phyloP scores from a whole-genome alignment of 805 yeast genomes.

The Wickerhamiella hasegawae region DNA sequence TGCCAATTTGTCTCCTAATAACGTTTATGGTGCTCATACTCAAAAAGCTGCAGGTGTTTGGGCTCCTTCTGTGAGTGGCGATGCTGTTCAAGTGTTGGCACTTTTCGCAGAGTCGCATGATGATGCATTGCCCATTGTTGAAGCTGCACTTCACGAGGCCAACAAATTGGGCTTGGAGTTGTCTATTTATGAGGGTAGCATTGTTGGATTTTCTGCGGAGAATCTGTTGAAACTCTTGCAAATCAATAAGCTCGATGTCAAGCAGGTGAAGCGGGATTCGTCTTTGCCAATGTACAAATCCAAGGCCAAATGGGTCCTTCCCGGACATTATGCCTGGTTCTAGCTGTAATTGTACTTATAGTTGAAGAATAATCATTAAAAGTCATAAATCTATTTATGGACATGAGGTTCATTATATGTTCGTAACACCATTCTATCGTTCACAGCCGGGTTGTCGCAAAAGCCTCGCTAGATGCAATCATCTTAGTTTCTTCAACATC shows the following conservation, averaged over 20 bases:
- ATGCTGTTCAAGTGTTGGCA: neutral
- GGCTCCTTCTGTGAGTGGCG: neutral
- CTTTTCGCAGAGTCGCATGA: neutral
- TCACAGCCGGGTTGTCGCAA: too few species aligned
- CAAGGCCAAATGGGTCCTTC: constrained; percentile 1
- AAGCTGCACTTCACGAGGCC: neutral
- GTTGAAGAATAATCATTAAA: too few species aligned
- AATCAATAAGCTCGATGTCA: neutral
- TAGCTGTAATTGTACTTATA: too few species aligned
- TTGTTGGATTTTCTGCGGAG: neutral
- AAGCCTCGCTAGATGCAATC: too few species aligned
- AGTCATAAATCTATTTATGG: too few species aligned
- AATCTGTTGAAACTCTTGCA: neutral
- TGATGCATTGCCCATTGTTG: neutral
- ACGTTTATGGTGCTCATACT: constrained; percentile 1
- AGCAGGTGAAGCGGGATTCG: neutral
- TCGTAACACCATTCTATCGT: too few species aligned
- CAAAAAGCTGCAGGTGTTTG: constrained; percentile 1
- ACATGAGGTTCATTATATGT: too few species aligned
- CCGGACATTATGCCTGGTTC: constrained; percentile 4
- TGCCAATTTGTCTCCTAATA: neutral
- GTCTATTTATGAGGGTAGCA: neutral
- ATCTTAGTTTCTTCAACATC: too few species aligned
- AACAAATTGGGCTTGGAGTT: too few species aligned
- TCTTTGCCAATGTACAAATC: constrained; percentile 4